A percentile compares a stretch with the other conserved stretches of the same genome.
These are phyloP conservation scores for Podospora appendiculata DNA, from an alignment of 495 filamentous ascomycete species.

Conservation along the genomic window DNA sequence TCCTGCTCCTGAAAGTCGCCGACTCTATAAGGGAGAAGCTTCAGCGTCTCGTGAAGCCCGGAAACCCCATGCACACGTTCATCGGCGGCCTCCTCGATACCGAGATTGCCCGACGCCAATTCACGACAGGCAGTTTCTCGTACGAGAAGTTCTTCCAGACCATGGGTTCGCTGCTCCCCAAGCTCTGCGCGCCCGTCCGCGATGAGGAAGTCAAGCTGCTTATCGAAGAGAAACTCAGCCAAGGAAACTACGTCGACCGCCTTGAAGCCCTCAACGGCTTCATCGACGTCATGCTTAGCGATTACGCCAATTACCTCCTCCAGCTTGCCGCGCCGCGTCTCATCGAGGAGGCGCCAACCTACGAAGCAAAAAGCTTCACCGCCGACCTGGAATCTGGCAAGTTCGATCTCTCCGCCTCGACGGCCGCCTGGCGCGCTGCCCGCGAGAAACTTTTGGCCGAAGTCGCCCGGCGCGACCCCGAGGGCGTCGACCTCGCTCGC, in stretches of 20 bases:
- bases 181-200: slow-evolving; percentile 85
- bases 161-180: slow-evolving; percentile 82
- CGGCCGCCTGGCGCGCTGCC: slow-evolving; percentile 65
- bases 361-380: slow-evolving; percentile 73
- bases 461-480: slow-evolving; percentile 62
- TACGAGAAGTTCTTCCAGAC: slow-evolving; percentile 90
- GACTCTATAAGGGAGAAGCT: slow-evolving; percentile 79
- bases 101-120: slow-evolving; percentile 67
- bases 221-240: slow-evolving; percentile 55
- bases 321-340: slow-evolving; percentile 72
- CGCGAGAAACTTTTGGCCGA: slow-evolving; percentile 63
- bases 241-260: slow-evolving; percentile 77
- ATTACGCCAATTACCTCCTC: slow-evolving; percentile 92
- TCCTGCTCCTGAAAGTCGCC: slow-evolving; percentile 76
- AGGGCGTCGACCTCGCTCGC: slow-evolving; percentile 48
- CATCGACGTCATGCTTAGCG: slow-evolving; percentile 85
- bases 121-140: slow-evolving; percentile 75
- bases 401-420: slow-evolving; percentile 54
- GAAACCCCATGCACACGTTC: slow-evolving; percentile 71
- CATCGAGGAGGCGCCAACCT: slow-evolving; percentile 69
- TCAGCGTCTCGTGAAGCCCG: slow-evolving; percentile 68
- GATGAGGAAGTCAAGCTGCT: slow-evolving; percentile 79
- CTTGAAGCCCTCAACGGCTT: slow-evolving; percentile 76
- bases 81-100: slow-evolving; percentile 83
- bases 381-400: slow-evolving; percentile 55